Base-by-base conservation (phyloP, 768 basidiomycete species). In the Rhodotorula diobovata region DNA sequence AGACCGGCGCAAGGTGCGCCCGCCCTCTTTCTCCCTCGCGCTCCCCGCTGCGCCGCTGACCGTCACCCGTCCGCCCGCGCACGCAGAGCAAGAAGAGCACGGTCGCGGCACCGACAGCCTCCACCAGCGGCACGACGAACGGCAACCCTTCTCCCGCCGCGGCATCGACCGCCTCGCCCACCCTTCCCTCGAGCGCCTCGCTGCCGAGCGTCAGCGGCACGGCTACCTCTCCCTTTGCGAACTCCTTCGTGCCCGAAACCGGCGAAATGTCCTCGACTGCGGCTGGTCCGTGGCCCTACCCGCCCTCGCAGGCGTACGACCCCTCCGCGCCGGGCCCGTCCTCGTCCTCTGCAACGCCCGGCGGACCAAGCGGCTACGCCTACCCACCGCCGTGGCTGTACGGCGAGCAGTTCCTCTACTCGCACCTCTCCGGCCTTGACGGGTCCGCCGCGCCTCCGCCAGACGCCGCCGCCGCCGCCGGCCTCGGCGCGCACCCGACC, bases 301-400 rank as follows among this genome's bases (percentile, higher is more conserved):
- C 39, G 28, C 15, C 10, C 32, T 21, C 48, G 39, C 23, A 20
- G 18, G 56, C 8, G 7, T 25, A 41, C 48, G 56, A 25, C 35
- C 25, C 57, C 30, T 15, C 51, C 12, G 60, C 66, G 21, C 59
- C 59, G 2, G 32, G 45, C 43, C n/a, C 66, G 32, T 61, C 23
- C 25, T 3, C 50, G 14, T n/a, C 35, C 25, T 23, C 48, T 28
- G 48, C 25, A 25, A 28, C 25, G 4, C 18, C 18, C 10, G 43
- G 43, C 10, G 43, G 10, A 18, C 23, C 25, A 23, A 25, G 25
- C 48, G 25, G 23, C 28, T 53, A 53, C n/a, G n/a, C 12, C 28
- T 53, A 53, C 54, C 54, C 54, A 10, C 70, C 70, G 16, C 53
- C 70, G 21, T 71, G 70, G 70, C 34, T 71, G 2, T 71, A 67